These are phyloP conservation scores for Pseudogymnoascus sp. DNA, from an alignment of 2,329 filamentous ascomycete species.

Conservation along the genomic window DNA sequence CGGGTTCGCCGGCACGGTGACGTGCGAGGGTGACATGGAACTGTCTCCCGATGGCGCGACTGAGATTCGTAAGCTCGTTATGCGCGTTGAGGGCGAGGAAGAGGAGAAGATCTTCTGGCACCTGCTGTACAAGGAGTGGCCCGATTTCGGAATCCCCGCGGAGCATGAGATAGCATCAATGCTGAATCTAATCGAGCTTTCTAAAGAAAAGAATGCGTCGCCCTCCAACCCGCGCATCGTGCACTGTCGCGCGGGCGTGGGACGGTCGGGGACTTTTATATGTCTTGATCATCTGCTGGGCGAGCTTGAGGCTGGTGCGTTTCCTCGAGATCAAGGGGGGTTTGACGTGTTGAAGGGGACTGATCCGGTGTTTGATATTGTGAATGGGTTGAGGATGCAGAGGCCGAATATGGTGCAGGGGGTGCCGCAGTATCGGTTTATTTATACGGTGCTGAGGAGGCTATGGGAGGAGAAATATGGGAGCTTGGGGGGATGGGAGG, in stretches of 20 bases:
- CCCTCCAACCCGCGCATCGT: slow-evolving; percentile 68
- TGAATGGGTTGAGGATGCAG: slow-evolving; percentile 76
- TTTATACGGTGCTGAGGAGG: slow-evolving; percentile 79
- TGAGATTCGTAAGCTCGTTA: slow-evolving; percentile 66
- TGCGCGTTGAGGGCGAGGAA: slow-evolving; percentile 36
- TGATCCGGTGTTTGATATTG: slow-evolving; percentile 71
- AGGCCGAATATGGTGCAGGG: slow-evolving; percentile 94
- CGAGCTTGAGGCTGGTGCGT: slow-evolving; percentile 67
- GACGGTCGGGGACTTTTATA: slow-evolving; percentile 91
- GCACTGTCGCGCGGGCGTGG: slow-evolving; percentile 87
- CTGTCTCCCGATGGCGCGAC: slow-evolving; percentile 51
- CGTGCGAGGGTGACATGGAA: slow-evolving; percentile 54
- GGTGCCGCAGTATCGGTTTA: slow-evolving; percentile 73
- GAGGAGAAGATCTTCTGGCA: slow-evolving; percentile 68
- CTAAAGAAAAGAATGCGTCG: slow-evolving; percentile 47
- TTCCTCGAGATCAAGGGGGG: slow-evolving; percentile 36
- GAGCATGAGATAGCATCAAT: slow-evolving; percentile 60
- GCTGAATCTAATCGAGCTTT: slow-evolving; percentile 61
- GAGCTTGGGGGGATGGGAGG: neutral
- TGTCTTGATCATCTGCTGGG: slow-evolving; percentile 84
- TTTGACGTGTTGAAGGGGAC: slow-evolving; percentile 26
- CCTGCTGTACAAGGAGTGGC: slow-evolving; percentile 80
- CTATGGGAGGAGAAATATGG: slow-evolving; percentile 60
- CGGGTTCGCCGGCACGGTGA: slow-evolving; percentile 60
- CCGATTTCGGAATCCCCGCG: slow-evolving; percentile 77